A percentile compares a stretch with the other conserved stretches of the same genome.
Conservation (phyloP, 495 filamentous ascomycete genomes). For the Pyrenopolyporus hunteri region DNA sequence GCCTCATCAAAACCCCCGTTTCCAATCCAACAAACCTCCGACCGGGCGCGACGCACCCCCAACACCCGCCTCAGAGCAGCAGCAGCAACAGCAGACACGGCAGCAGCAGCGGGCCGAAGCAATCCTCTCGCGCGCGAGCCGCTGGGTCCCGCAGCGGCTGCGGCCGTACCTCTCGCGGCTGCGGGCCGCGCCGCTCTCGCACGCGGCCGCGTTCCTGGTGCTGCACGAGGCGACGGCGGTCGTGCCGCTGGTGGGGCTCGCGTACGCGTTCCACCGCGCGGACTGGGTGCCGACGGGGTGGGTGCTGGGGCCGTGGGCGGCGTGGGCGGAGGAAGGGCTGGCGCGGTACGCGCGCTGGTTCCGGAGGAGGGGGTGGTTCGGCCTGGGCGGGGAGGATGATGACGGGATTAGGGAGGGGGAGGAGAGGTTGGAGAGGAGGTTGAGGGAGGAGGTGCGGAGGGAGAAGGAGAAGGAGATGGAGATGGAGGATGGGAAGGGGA, state of each 20-base stretch:
- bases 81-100: too few relatives aligned
- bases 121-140: conserved; percentile 53
- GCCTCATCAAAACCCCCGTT: conserved; percentile 19
- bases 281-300: conserved; percentile 65
- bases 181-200: conserved; percentile 75
- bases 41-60: neutral
- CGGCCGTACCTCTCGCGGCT: conserved; percentile 67
- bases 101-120: conserved; percentile 24
- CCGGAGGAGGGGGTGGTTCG: conserved; percentile 55
- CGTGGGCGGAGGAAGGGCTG: conserved; percentile 52
- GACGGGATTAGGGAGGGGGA: conserved; percentile 19
- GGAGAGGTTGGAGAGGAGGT: conserved; percentile 13
- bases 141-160: conserved; percentile 65
- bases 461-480: conserved; percentile 27
- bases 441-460: conserved; percentile 22
- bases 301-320: conserved; percentile 47
- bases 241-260: conserved; percentile 75
- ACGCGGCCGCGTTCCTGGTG: conserved; percentile 84
- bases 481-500: conserved; percentile 17
- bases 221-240: conserved; percentile 92
- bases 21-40: conserved; percentile 32
- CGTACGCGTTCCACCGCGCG: conserved; percentile 76
- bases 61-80: too few relatives aligned
- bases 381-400: conserved; percentile 42
- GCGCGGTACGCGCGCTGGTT: conserved; percentile 54